Evolutionary conservation across 345 rosid species (phyloP).

Genomic region (Populus tremula): DNA sequence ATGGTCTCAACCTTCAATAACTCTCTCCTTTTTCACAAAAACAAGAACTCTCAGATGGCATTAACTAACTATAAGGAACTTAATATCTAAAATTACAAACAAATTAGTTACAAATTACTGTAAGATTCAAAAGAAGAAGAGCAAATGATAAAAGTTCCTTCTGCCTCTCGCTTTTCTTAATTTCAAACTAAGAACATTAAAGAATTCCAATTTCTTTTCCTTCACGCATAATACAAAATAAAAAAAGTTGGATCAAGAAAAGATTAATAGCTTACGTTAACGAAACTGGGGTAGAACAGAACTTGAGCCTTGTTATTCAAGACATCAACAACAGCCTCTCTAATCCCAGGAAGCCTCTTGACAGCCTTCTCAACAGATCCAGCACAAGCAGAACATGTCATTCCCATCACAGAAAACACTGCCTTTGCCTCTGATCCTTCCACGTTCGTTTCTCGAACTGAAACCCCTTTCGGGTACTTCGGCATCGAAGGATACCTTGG

Average conservation of each 20-base stretch:
- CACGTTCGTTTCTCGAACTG: slow-evolving; percentile 26
- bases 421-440: slow-evolving; percentile 47
- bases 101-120: neutral
- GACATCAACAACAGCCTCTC: slow-evolving; percentile 72
- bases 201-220: neutral
- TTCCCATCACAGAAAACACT: slow-evolving; percentile 63
- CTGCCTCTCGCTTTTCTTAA: neutral
- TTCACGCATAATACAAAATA: neutral
- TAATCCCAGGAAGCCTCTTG: slow-evolving; percentile 81
- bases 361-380: slow-evolving; percentile 90
- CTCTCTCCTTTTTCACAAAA: neutral
- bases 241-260: neutral
- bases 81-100: neutral
- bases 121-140: neutral
- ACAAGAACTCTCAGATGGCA: neutral
- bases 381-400: slow-evolving; percentile 91
- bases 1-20: neutral
- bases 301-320: slow-evolving; percentile 67
- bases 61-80: neutral
- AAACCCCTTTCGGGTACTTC: slow-evolving; percentile 54
- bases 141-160: neutral
- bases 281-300: slow-evolving; percentile 52
- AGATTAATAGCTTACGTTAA: slow-evolving; percentile 43
- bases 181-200: neutral
- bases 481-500: slow-evolving; percentile 69